These are phyloP conservation scores for Fusarium coicis DNA, from an alignment of 2,329 filamentous ascomycete species.

Conservation along the genomic window DNA sequence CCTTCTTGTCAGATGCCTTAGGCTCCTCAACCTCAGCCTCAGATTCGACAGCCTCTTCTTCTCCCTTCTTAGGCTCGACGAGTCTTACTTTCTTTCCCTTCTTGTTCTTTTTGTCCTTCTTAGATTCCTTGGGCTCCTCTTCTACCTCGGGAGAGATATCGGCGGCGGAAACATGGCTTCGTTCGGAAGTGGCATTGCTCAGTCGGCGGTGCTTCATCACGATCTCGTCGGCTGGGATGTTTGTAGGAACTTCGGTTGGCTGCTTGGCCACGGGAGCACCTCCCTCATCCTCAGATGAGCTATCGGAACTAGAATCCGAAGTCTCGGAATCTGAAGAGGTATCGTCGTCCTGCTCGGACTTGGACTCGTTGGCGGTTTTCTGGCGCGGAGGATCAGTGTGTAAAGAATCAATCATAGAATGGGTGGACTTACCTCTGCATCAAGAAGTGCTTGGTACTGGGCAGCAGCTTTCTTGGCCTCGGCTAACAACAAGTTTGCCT, in stretches of 20 bases:
- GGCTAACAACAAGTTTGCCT: constrained; percentile 51
- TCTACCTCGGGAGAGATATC: constrained; percentile 32
- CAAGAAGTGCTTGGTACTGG: constrained; percentile 43
- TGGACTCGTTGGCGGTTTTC: constrained; percentile 29
- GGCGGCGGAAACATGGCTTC: constrained; percentile 33
- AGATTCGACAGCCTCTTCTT: constrained; percentile 35
- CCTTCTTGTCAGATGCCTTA: constrained; percentile 44
- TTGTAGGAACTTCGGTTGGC: constrained; percentile 34
- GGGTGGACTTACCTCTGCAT: constrained; percentile 36
- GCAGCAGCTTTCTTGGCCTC: constrained; percentile 52
- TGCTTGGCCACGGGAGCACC: constrained; percentile 34
- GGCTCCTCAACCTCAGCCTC: constrained; percentile 22
- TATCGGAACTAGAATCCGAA: constrained; percentile 32
- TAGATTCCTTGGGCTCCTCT: constrained; percentile 36
- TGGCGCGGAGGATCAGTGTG: background rate
- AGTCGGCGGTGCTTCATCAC: constrained; percentile 47
- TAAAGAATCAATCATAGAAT: background rate
- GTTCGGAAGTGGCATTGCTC: constrained; percentile 45
- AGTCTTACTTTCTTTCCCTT: constrained; percentile 41
- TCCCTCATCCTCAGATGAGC: constrained; percentile 40
- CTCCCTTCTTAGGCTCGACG: constrained; percentile 22
- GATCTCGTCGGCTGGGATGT: constrained; percentile 46
- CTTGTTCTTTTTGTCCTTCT: constrained; percentile 46
- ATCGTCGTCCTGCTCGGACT: constrained; percentile 33
- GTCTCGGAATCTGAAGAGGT: constrained; percentile 36